A percentile compares a stretch with the other conserved stretches of the same genome.
Conservation (phyloP, 306 rosid species). For the Malus fusca region DNA sequence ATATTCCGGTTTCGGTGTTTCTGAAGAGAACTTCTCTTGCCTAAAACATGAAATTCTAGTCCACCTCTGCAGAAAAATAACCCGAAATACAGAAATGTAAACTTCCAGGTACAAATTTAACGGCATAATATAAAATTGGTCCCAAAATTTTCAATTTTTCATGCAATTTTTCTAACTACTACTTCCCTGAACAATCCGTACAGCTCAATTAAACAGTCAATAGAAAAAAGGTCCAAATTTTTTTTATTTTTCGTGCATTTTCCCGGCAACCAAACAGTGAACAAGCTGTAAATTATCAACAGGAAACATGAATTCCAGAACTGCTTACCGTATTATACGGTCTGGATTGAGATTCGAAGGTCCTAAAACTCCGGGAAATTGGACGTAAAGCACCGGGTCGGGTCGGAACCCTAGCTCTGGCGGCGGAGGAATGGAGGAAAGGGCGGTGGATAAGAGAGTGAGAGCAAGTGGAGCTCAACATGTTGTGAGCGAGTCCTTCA, state of each 20-base stretch:
- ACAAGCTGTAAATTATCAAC: not conserved
- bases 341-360: slow-evolving; percentile 43
- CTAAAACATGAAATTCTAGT: slow-evolving; percentile 65
- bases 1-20: slow-evolving; percentile 39
- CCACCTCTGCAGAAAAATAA: slow-evolving; percentile 49
- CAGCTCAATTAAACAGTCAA: not conserved
- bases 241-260: not conserved
- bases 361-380: slow-evolving; percentile 44
- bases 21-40: slow-evolving; percentile 52
- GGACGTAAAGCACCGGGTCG: slow-evolving; percentile 28
- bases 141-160: not conserved
- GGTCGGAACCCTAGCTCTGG: slow-evolving; percentile 33
- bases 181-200: not conserved
- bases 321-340: slow-evolving; percentile 33
- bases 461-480: slow-evolving; percentile 59
- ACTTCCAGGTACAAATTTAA: not conserved
- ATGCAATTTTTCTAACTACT: not conserved
- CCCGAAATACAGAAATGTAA: not conserved
- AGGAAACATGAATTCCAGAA: not conserved
- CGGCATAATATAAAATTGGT: not conserved
- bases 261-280: not conserved
- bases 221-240: not conserved
- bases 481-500: slow-evolving; percentile 24
- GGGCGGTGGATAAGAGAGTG: slow-evolving; percentile 45
- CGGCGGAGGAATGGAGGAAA: slow-evolving; percentile 28